A percentile compares a stretch with the other conserved stretches of the same genome.
phyloP scores from a whole-genome alignment of 2,329 filamentous ascomycete species.

The Xylariaceae sp. region DNA sequence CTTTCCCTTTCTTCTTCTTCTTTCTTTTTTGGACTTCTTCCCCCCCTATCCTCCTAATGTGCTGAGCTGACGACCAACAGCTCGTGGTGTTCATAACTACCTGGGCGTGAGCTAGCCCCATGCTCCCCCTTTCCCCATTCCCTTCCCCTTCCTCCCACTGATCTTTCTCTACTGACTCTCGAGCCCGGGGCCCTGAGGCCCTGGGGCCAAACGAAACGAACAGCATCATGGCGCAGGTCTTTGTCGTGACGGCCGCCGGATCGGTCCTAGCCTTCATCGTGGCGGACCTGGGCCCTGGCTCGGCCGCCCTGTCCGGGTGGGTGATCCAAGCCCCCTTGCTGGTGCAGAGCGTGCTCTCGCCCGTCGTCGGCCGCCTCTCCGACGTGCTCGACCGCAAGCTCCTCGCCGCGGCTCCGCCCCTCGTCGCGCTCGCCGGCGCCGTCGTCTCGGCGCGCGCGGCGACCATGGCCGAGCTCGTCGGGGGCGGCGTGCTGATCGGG shows the following conservation, averaged over 20 bases:
- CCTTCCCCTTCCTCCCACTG: background rate
- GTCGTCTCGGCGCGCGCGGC: slow-evolving; percentile 47
- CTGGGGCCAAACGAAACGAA: slow-evolving; percentile 1
- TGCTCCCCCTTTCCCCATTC: background rate
- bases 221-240: slow-evolving; percentile 46
- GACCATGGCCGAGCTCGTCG: slow-evolving; percentile 48
- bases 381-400: slow-evolving; percentile 49
- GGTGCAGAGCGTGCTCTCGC: slow-evolving; percentile 49
- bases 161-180: too few relatives aligned
- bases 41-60: too few relatives aligned
- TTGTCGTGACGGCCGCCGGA: slow-evolving; percentile 47
- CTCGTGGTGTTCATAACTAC: slow-evolving; percentile 37
- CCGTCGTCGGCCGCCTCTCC: slow-evolving; percentile 47
- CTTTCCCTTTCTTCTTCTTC: too few relatives aligned
- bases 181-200: background rate
- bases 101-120: slow-evolving; percentile 32
- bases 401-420: slow-evolving; percentile 41
- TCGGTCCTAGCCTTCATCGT: slow-evolving; percentile 50
- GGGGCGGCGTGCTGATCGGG: slow-evolving; percentile 50
- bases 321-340: slow-evolving; percentile 49
- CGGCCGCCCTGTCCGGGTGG: slow-evolving; percentile 43
- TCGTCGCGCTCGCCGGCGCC: slow-evolving; percentile 46
- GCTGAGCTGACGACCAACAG: slow-evolving; percentile 11
- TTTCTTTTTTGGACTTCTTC: too few relatives aligned
- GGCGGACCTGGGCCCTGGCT: slow-evolving; percentile 43